Evolutionary conservation across 108 stramenopile species (phyloP).

Genomic region (Tribonema minus): DNA sequence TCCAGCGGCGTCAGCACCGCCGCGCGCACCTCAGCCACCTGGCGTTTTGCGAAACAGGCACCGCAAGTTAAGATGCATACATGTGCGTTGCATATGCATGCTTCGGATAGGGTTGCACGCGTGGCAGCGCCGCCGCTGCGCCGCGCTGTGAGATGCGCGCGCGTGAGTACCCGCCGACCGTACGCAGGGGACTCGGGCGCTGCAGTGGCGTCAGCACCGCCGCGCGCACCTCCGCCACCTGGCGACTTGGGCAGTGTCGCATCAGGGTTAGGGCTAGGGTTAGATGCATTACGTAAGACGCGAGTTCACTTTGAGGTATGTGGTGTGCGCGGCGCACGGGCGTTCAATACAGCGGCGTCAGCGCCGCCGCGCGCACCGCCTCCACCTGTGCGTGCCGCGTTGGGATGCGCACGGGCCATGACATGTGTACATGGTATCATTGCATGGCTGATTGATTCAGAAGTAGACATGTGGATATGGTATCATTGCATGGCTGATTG

Average conservation of each 20-base stretch:
- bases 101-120: neutral
- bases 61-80: neutral
- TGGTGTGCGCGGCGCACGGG: too few relatives aligned
- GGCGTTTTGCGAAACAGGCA: slow-evolving; percentile 18
- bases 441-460: too few relatives aligned
- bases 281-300: too few relatives aligned
- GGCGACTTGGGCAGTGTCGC: neutral
- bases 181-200: slow-evolving; percentile 17
- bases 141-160: neutral
- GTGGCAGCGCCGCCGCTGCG: neutral
- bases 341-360: too few relatives aligned
- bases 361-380: too few relatives aligned
- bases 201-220: slow-evolving; percentile 15
- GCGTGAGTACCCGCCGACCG: neutral
- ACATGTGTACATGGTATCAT: too few relatives aligned
- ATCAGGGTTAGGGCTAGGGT: neutral
- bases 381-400: too few relatives aligned
- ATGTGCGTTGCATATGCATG: neutral
- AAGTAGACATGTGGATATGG: too few relatives aligned
- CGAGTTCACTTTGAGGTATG: too few relatives aligned
- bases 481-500: too few relatives aligned
- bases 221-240: slow-evolving; percentile 30
- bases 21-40: slow-evolving; percentile 29
- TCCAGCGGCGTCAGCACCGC: slow-evolving; percentile 20
- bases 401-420: too few relatives aligned